Evolutionary conservation across 2,329 filamentous ascomycete species (phyloP), one percentile per base, ranked within the genome.

Genomic region (Fusarium verticillioides): DNA sequence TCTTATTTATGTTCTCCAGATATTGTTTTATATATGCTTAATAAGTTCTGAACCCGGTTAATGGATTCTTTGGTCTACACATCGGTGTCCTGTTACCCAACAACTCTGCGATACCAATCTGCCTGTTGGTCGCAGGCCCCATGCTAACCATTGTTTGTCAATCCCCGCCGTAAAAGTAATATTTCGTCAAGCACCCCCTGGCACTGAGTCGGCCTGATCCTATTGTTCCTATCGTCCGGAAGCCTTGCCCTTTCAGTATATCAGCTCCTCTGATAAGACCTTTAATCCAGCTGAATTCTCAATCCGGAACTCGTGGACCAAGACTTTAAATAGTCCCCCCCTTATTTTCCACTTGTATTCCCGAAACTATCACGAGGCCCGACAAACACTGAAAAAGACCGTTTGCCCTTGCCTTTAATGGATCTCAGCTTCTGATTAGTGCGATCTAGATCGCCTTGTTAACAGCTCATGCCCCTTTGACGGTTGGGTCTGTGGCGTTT

Each of bases 401-500:
- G n/a, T 44, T 64, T 15, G 23, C 5, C 40, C 26, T 53, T 42
- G 9, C 32, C 39, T 16, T 16, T 39, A 42, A 43, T 12, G 21
- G 26, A 30, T 10, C n/a, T 42, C 16, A 10, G 19, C 9, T 54
- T 49, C 6, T 9, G 21, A 15, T 34, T 70, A 46, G 61, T 37
- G 52, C 7, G n/a, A 47, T 64, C 71, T 72, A 64, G 71, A 74
- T 68, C 26, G 18, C 15, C 23, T 30, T 9, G 11, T 28, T 26
- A 56, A 54, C 43, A 61, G 54, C 37, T 44, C 32, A 61, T 52
- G 16, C 28, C 28, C 62, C 53, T 47, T 50, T 63, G 66, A 52
- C 54, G 34, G n/a, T 63, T 72, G 46, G 52, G 42, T 23, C 15
- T 36, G 71, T 74, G 71, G 70, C 71, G 71, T 74, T 52, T 59